These are phyloP conservation scores for Coemansia sp. DNA, from an alignment of 192 early-diverging fungal genomes.

Conservation along the genomic window DNA sequence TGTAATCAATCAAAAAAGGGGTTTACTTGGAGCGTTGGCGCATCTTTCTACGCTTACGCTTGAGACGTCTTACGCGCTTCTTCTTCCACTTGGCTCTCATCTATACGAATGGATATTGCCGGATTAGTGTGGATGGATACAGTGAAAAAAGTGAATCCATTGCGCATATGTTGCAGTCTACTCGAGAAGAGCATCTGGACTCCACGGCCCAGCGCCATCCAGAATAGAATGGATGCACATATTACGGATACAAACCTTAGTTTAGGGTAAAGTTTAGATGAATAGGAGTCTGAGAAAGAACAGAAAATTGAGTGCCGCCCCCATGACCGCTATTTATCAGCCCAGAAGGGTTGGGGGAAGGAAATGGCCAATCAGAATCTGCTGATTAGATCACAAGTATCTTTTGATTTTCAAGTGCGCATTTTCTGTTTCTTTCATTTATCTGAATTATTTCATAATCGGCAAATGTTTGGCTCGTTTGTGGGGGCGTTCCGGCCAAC, in stretches of 20 bases:
- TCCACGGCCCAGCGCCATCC: too few relatives aligned
- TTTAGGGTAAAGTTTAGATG: constrained; percentile 1
- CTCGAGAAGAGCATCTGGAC: too few relatives aligned
- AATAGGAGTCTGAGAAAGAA: constrained; percentile 14
- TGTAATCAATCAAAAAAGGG: neutral
- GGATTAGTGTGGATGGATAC: neutral
- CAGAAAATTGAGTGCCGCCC: neutral
- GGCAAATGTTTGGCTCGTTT: constrained; percentile 44
- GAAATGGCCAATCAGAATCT: neutral
- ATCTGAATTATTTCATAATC: constrained; percentile 1
- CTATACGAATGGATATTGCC: constrained; percentile 5
- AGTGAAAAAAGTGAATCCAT: constrained; percentile 5
- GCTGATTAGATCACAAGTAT: constrained; percentile 1
- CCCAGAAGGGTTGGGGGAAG: constrained; percentile 4
- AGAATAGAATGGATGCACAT: neutral
- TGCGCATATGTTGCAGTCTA: too few relatives aligned
- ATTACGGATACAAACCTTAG: constrained; percentile 2
- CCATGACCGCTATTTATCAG: neutral
- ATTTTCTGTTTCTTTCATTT: neutral
- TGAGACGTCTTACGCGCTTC: constrained; percentile 68
- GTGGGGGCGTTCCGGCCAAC: constrained; percentile 45
- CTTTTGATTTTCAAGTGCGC: neutral
- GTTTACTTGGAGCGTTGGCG: constrained; percentile 61
- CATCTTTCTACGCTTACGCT: constrained; percentile 78
- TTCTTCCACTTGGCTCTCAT: constrained; percentile 77